Conservation (phyloP, 2,329 filamentous ascomycete genomes). For the Xylariales sp. region DNA sequence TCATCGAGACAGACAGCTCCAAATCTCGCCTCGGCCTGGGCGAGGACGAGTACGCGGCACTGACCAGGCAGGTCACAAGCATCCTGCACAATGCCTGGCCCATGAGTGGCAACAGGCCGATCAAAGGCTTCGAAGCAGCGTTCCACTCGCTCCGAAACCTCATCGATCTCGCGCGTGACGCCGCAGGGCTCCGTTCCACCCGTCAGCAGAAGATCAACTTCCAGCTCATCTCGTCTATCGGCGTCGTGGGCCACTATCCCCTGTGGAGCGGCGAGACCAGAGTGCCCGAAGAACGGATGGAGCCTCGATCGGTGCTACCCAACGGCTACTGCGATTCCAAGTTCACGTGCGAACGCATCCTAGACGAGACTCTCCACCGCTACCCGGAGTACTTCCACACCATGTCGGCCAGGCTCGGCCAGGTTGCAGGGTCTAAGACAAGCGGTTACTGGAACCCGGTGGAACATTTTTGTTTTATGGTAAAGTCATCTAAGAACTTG, state of each 20-base stretch:
- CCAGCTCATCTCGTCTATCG: slow-evolving; percentile 37
- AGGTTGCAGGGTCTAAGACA: slow-evolving; percentile 45
- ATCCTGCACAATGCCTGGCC: slow-evolving; percentile 49
- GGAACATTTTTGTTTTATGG: slow-evolving; percentile 44
- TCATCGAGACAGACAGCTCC: slow-evolving; percentile 35
- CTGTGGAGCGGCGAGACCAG: slow-evolving; percentile 13
- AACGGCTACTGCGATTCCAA: slow-evolving; percentile 50
- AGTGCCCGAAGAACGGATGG: slow-evolving; percentile 38
- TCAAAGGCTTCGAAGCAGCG: slow-evolving; percentile 36
- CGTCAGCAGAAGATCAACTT: slow-evolving; percentile 25
- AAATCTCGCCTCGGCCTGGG: slow-evolving; percentile 39
- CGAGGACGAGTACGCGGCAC: slow-evolving; percentile 28
- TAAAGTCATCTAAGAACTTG: slow-evolving; percentile 45
- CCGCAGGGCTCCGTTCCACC: slow-evolving; percentile 14
- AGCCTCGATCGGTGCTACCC: slow-evolving; percentile 33
- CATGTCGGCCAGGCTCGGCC: slow-evolving; percentile 40
- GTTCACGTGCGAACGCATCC: slow-evolving; percentile 42
- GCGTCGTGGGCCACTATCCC: slow-evolving; percentile 27
- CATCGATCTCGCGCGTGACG: slow-evolving; percentile 35
- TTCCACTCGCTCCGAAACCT: slow-evolving; percentile 41
- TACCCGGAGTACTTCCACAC: slow-evolving; percentile 35
- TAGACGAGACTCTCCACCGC: slow-evolving; percentile 40
- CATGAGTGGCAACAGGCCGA: slow-evolving; percentile 37
- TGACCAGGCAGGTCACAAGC: slow-evolving; percentile 39
- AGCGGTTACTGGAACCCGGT: slow-evolving; percentile 51